A percentile compares a stretch with the other conserved stretches of the same genome.
Conservation (phyloP, 768 basidiomycete genomes). For the Sistotremastrum suecicum region DNA sequence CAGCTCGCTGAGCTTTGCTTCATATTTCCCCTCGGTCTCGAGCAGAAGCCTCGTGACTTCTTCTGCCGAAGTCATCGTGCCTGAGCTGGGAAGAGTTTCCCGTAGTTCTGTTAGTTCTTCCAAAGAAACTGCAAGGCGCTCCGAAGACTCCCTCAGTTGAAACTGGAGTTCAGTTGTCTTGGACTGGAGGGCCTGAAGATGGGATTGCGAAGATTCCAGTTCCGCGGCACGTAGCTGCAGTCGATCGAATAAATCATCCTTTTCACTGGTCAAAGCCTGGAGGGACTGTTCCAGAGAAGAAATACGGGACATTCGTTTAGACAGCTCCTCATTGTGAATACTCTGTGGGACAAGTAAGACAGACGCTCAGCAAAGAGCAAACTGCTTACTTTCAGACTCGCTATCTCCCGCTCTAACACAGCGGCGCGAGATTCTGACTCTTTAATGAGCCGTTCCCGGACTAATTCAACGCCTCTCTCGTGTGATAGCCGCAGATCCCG, state of each 20-base stretch:
- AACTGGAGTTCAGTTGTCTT: conserved; percentile 78
- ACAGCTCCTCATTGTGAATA: conserved; percentile 51
- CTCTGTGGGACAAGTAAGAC: conserved; percentile 29
- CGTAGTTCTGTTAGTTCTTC: conserved; percentile 57
- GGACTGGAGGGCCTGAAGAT: conserved; percentile 59
- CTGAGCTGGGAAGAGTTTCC: conserved; percentile 22
- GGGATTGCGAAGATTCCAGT: conserved; percentile 66
- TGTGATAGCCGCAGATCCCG: conserved; percentile 49
- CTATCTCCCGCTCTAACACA: conserved; percentile 66
- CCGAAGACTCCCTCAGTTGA: conserved; percentile 68
- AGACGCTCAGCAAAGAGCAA: not conserved
- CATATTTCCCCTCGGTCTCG: conserved; percentile 63
- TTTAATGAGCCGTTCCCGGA: conserved; percentile 60
- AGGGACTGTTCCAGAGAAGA: conserved; percentile 55
- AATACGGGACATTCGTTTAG: conserved; percentile 46
- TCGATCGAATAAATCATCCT: conserved; percentile 71
- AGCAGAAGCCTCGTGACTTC: conserved; percentile 63
- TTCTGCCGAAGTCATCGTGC: conserved; percentile 28
- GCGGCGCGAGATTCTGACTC: conserved; percentile 50
- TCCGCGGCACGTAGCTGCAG: conserved; percentile 84
- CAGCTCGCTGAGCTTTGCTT: conserved; percentile 60
- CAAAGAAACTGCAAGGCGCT: conserved; percentile 53
- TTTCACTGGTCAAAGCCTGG: conserved; percentile 57
- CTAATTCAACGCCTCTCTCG: conserved; percentile 49
- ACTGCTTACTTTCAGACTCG: conserved; percentile 51